A percentile compares a stretch with the other conserved stretches of the same genome.
Evolutionary conservation across 352 stramenopile species (phyloP).

Genomic region (Globisporangium heterothallicum): DNA sequence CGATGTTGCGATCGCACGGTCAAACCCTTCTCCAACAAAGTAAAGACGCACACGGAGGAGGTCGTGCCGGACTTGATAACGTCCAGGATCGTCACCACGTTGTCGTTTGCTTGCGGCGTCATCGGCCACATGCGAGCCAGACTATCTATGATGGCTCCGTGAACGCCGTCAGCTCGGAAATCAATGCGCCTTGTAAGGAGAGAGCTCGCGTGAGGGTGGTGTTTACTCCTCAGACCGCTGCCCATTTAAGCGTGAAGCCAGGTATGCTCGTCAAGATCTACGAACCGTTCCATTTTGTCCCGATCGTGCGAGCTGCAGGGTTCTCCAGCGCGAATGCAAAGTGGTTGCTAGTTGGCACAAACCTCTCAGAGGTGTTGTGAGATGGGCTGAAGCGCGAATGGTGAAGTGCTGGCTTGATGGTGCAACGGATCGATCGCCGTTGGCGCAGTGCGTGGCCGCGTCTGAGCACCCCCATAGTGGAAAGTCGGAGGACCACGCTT

Average conservation of each 20-base stretch:
- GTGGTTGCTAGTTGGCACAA: slow-evolving; percentile 47
- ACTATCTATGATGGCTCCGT: slow-evolving; percentile 33
- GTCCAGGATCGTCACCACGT: slow-evolving; percentile 40
- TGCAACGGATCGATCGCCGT: slow-evolving; percentile 1
- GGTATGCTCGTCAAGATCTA: slow-evolving; percentile 40
- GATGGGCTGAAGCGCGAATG: slow-evolving; percentile 9
- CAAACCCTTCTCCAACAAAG: slow-evolving; percentile 42
- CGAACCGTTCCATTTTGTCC: slow-evolving; percentile 54
- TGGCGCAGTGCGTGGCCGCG: slow-evolving; percentile 10
- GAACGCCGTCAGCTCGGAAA: slow-evolving; percentile 15
- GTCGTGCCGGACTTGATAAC: slow-evolving; percentile 21
- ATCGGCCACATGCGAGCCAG: slow-evolving; percentile 13
- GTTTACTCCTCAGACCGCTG: slow-evolving; percentile 23
- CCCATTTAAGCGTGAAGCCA: slow-evolving; percentile 24
- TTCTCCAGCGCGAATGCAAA: slow-evolving; percentile 13
- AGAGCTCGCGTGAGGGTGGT: slow-evolving; percentile 22
- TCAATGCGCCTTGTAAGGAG: slow-evolving; percentile 9
- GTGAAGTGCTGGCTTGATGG: slow-evolving; percentile 2
- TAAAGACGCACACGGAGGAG: slow-evolving; percentile 11
- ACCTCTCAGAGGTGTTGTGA: slow-evolving; percentile 34
- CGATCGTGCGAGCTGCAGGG: slow-evolving; percentile 17
- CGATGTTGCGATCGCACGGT: slow-evolving; percentile 41
- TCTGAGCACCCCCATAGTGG: slow-evolving; percentile 6
- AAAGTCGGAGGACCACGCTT: slow-evolving; percentile 7
- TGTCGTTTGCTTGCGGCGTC: slow-evolving; percentile 22